Conservation (phyloP, 2,329 filamentous ascomycete species). For the Apiospora saccharicola region DNA sequence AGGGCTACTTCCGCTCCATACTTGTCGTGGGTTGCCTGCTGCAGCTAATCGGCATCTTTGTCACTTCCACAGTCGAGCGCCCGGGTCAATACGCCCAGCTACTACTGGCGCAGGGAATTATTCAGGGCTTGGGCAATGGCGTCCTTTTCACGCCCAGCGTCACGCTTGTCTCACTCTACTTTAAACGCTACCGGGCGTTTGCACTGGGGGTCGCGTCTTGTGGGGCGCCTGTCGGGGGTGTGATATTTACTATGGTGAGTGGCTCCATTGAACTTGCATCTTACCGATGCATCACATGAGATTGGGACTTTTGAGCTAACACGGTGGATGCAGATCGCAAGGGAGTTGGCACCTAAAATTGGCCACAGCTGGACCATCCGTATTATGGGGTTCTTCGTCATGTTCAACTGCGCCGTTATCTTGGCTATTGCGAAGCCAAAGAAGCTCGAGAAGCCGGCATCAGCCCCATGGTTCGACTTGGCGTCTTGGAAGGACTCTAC, state of each 20-base stretch:
- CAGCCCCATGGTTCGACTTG: conserved; percentile 49
- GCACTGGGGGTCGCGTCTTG: conserved; percentile 45
- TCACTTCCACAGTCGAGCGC: conserved; percentile 51
- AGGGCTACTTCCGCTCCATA: conserved; percentile 54
- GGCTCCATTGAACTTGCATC: conserved; percentile 34
- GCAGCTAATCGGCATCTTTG: conserved; percentile 59
- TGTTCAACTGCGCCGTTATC: conserved; percentile 41
- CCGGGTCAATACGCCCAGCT: conserved; percentile 58
- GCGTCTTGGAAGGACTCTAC: conserved; percentile 51
- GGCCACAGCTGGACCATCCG: conserved; percentile 27
- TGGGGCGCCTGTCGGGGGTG: conserved; percentile 41
- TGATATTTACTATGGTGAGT: not conserved
- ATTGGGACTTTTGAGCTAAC: not conserved
- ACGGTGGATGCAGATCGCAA: conserved; percentile 33
- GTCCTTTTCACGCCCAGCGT: conserved; percentile 39
- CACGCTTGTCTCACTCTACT: conserved; percentile 41
- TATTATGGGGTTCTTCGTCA: conserved; percentile 29
- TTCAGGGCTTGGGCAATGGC: conserved; percentile 52
- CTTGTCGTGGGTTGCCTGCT: conserved; percentile 56
- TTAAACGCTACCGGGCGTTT: conserved; percentile 40
- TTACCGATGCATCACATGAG: too few species aligned
- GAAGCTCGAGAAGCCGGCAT: conserved; percentile 45
- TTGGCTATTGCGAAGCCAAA: conserved; percentile 40
- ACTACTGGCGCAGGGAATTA: conserved; percentile 59
- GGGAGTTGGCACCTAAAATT: not conserved